Evolutionary conservation across 2,329 filamentous ascomycete genomes (phyloP).

Genomic region (Hymenoscyphus infarciens): DNA sequence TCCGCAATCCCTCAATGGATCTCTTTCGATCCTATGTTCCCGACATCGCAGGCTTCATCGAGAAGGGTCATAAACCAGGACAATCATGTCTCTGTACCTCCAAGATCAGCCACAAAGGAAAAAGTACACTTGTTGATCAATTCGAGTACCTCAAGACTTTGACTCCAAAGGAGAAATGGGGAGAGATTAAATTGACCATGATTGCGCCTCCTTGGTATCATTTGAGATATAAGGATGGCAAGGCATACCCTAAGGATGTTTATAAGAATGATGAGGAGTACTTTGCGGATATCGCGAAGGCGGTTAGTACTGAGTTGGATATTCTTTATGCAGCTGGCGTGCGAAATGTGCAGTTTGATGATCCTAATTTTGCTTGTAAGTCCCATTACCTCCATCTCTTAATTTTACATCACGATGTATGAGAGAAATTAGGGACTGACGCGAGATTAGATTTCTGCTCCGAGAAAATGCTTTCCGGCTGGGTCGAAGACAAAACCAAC

Average conservation of each 20-base stretch:
- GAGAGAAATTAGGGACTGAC: not conserved
- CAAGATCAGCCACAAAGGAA: constrained; percentile 45
- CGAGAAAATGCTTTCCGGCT: constrained; percentile 66
- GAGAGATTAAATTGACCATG: constrained; percentile 67
- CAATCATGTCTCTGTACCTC: constrained; percentile 45
- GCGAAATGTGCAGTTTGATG: constrained; percentile 53
- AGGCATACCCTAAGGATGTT: constrained; percentile 49
- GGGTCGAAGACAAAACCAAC: constrained; percentile 54
- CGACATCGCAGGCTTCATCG: constrained; percentile 42
- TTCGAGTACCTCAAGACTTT: constrained; percentile 54
- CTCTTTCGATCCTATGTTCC: constrained; percentile 40
- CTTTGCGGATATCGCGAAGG: constrained; percentile 51
- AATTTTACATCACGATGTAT: not conserved
- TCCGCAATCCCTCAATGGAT: constrained; percentile 36
- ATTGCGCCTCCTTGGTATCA: constrained; percentile 69
- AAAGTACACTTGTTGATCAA: constrained; percentile 41
- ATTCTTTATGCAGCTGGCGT: constrained; percentile 54
- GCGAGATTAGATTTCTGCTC: constrained; percentile 63
- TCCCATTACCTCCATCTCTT: constrained; percentile 11
- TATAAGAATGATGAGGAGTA: constrained; percentile 53
- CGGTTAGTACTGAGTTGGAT: constrained; percentile 50
- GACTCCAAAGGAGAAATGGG: constrained; percentile 59
- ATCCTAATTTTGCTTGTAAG: constrained; percentile 62
- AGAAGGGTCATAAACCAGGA: constrained; percentile 45
- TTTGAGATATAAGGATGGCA: constrained; percentile 53